phyloP scores from a whole-genome alignment of 2,329 filamentous ascomycete species.

The Gaeumannomyces sp. region DNA sequence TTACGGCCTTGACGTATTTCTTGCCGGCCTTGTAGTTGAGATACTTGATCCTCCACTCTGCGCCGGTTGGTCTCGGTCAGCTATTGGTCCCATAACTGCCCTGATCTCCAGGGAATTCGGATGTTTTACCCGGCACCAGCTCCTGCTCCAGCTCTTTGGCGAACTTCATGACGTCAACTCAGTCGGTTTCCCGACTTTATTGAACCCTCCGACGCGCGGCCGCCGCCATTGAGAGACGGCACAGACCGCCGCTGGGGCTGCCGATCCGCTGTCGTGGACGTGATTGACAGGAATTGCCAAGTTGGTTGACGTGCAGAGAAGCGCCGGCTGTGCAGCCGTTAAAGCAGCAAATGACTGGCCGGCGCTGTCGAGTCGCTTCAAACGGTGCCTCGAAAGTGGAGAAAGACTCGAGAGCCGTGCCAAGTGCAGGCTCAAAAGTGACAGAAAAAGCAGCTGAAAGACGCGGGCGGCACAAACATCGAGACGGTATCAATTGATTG shows the following conservation, averaged over 20 bases:
- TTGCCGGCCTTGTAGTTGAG: slow-evolving; percentile 94
- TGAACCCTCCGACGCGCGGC: too few species aligned
- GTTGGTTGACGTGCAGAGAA: too few species aligned
- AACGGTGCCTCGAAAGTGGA: too few species aligned
- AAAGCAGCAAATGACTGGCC: not conserved
- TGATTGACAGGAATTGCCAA: not conserved
- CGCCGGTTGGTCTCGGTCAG: not conserved
- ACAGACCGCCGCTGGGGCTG: too few species aligned
- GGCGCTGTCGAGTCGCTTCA: too few species aligned
- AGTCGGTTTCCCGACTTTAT: not conserved
- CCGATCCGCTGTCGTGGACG: not conserved
- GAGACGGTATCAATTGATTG: too few species aligned
- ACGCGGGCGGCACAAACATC: too few species aligned
- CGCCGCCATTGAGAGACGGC: not conserved
- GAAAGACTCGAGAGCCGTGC: too few species aligned
- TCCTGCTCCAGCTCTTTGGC: slow-evolving; percentile 79
- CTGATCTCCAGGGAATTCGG: too few species aligned
- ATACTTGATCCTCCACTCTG: slow-evolving; percentile 90
- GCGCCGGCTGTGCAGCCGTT: not conserved
- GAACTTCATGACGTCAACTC: slow-evolving; percentile 51
- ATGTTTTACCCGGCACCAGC: slow-evolving; percentile 64
- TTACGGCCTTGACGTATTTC: slow-evolving; percentile 83
- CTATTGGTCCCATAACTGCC: too few species aligned
- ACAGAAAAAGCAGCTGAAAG: too few species aligned
- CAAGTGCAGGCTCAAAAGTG: too few species aligned